phyloP scores from a whole-genome alignment of 345 rosid species.

The Geranium brycei region DNA sequence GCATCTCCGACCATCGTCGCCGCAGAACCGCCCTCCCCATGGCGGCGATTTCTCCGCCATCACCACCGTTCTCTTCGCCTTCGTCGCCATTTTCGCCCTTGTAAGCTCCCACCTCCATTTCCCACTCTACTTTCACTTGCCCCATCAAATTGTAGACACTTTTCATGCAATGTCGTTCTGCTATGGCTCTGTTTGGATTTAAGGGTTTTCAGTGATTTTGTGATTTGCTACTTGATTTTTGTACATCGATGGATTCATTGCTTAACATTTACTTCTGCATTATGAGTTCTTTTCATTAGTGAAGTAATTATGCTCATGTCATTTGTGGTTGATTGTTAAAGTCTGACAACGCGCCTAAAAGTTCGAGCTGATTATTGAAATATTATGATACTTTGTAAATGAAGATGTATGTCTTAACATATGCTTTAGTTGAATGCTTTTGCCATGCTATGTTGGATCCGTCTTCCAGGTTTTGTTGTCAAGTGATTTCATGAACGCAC shows the following conservation, averaged over 20 bases:
- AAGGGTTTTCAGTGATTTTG: background rate
- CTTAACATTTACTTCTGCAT: background rate
- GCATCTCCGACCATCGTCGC: conserved; percentile 7
- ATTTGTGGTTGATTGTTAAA: too few species aligned
- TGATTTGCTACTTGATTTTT: background rate
- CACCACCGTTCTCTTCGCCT: conserved; percentile 22
- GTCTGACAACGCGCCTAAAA: too few species aligned
- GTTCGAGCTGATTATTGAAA: too few species aligned
- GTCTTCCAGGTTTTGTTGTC: background rate
- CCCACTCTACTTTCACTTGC: background rate
- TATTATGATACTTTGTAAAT: background rate
- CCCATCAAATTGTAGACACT: too few species aligned
- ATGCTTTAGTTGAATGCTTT: background rate
- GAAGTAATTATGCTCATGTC: too few species aligned
- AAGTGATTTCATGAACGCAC: too few species aligned
- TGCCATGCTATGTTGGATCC: background rate
- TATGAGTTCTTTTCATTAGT: too few species aligned
- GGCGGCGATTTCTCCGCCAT: conserved; percentile 18
- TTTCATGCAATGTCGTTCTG: background rate
- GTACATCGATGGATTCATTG: background rate
- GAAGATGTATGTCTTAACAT: background rate
- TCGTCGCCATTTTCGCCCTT: conserved; percentile 25
- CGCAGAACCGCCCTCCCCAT: conserved; percentile 15
- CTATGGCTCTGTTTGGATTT: background rate
- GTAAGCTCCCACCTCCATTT: conserved; percentile 17